These are phyloP conservation scores for Psilocybe tampanensis DNA, from an alignment of 768 basidiomycete genomes.

Conservation along the genomic window DNA sequence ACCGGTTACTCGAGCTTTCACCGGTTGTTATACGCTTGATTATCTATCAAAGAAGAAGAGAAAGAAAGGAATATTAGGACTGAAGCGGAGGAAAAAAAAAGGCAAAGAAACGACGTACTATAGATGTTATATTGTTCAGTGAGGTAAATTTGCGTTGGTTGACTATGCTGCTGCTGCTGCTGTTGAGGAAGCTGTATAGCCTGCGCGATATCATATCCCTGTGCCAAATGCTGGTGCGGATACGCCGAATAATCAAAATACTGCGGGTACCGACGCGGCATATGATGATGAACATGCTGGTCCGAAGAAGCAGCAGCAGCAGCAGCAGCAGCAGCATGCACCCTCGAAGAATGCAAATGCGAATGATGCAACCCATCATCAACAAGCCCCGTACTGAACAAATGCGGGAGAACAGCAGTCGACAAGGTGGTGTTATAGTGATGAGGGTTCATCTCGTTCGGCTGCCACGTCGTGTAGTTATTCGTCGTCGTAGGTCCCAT, in stretches of 20 bases:
- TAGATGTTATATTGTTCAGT: conserved; percentile 27
- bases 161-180: conserved; percentile 12
- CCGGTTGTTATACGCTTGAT: conserved; percentile 22
- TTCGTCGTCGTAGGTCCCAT: too few species aligned
- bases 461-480: conserved; percentile 15
- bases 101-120: conserved; percentile 15
- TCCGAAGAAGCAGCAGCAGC: too few species aligned
- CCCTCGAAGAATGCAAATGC: conserved; percentile 10
- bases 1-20: too few species aligned
- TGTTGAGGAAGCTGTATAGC: conserved; percentile 14
- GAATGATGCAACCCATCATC: conserved; percentile 39
- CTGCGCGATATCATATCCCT: conserved; percentile 16
- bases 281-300: conserved; percentile 13
- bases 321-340: conserved; percentile 5
- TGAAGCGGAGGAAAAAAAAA: too few species aligned
- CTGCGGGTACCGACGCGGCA: conserved; percentile 43
- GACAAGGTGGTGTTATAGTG: conserved; percentile 53
- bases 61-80: neutral
- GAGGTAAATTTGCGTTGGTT: conserved; percentile 23
- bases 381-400: conserved; percentile 73
- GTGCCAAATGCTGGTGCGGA: conserved; percentile 46
- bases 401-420: conserved; percentile 73
- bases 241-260: conserved; percentile 60
- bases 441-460: conserved; percentile 24
- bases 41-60: conserved; percentile 10